Evolutionary conservation across 257 asterid genomes (phyloP).

Genomic region (Scutellaria baicalensis): DNA sequence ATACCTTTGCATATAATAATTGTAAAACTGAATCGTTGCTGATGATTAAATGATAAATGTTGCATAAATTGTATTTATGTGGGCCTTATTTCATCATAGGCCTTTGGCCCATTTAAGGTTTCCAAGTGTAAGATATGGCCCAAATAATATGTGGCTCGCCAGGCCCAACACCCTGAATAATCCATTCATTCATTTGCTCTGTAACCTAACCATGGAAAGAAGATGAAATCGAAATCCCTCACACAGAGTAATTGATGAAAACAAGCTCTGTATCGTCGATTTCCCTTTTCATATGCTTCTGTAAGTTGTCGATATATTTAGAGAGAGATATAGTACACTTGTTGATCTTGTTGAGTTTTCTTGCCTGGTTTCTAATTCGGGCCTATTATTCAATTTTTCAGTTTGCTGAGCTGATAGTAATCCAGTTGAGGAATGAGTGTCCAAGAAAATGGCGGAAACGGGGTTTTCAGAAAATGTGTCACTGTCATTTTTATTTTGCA

Average conservation of each 20-base stretch:
- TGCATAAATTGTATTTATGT: too few relatives aligned
- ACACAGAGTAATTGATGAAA: not conserved
- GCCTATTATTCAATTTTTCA: not conserved
- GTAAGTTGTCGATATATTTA: not conserved
- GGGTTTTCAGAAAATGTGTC: not conserved
- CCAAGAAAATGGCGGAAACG: slow-evolving; percentile 5
- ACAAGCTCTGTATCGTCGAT: not conserved
- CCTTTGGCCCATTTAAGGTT: not conserved
- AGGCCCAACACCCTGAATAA: not conserved
- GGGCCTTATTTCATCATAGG: not conserved
- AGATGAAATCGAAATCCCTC: not conserved
- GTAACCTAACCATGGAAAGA: slow-evolving; percentile 12
- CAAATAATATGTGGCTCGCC: not conserved
- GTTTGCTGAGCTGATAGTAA: not conserved
- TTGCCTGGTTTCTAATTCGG: not conserved
- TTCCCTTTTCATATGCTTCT: not conserved
- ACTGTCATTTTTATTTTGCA: not conserved
- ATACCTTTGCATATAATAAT: too few relatives aligned
- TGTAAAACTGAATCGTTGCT: too few relatives aligned
- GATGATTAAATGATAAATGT: too few relatives aligned
- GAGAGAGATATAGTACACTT: not conserved
- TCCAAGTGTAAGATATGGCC: not conserved
- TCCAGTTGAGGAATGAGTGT: not conserved
- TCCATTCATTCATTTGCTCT: not conserved
- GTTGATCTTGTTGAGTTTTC: not conserved